Base-by-base conservation (phyloP, 148 eudicot genomes). In the Nepenthes gracilis region DNA sequence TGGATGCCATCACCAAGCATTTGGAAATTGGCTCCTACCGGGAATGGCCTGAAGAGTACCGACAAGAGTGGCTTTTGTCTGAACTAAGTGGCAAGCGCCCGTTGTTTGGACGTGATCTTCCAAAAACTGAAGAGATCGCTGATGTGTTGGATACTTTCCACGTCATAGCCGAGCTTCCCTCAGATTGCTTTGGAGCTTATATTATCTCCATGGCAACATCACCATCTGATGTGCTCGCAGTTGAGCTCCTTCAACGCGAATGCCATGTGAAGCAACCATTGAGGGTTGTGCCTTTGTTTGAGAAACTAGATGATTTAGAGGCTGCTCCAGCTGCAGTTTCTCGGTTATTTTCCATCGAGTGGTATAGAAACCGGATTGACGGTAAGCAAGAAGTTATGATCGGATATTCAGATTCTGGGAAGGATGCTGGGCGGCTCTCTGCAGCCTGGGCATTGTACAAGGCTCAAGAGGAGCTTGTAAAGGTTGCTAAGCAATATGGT, bases 311-410 rank as follows among this genome's bases (percentile, higher is more conserved):
- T 43, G 99, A 89, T 73, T 76, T 93, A 4, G 95, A 88, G 59
- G 83, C 89, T 0, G 99, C 99, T 56, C 99, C 99, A 1, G 95
- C 99, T 64, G 95, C 99, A 14, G 84, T 93, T 23, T 80, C 96
- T 15, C 83, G 96, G 2, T 81, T 93, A 14, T 88, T 93, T 72
- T 93, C 99, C 2, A 84, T 89, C 1, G 95, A 84, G 1, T 93
- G 99, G 99, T 93, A 93, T 59, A 76, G 68, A 60, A 59, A 81
- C 78, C 75, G 92, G 9, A 93, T 93, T 54, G 66, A 89, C 7
- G 99, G 95, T 8, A 93, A 89, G 73, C 99, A 93, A 69, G 99
- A 93, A 65, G 99, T 93, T 50, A 93, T 93, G 99, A 86, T 93
- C 54, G 99, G 99, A 62, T 93, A 93, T 71, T 88, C 99, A 0